Base-by-base conservation (phyloP, 2,329 filamentous ascomycete species). In the Incumbomyces lentus region DNA sequence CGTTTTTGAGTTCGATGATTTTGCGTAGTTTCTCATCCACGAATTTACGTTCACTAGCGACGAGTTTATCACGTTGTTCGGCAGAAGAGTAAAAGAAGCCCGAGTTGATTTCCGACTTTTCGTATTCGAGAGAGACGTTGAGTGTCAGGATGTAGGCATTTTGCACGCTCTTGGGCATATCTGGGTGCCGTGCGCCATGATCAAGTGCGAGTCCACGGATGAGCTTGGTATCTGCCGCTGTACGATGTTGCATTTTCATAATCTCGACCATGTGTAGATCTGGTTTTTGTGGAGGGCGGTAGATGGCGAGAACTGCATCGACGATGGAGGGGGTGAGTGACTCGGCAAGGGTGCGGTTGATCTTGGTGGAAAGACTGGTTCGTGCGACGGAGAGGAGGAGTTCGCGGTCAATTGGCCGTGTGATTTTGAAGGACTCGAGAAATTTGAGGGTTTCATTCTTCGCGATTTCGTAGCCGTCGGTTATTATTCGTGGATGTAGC, bases 211-310 rank as follows among this genome's bases (percentile, higher is more conserved):
- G 75, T 50, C 92, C 92, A 55, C 85, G 81, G 66, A 98, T 95
- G 49, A 98, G 79, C 67, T 95, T 88, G 48, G 92, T 98, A 67
- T 98, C 92, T 29, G 92, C 86, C 49, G 90, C 89, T 44, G 86
- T 88, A 58, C 90, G 85, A 72, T 98, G 92, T 72, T 98, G 92
- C 90, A 98, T 96, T 66, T 94, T 96, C 92, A 98, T 98, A 60
- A 98, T 96, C 70, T 98, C 92, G 56, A 98, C 78, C 92, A 98
- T 98, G 73, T 96, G 90, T 61, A 98, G 69, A 69, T 98, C 92
- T 47, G 93, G 93, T 72, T 96, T 96, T 52, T 79, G 81, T 19
- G 86, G 86, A 14, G 86, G 73, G 65, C 88, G 78, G 73, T 95
- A 89, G 65, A 98, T 98, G 54, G 92, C 79, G 48, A 98, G 81